Evolutionary conservation across 352 stramenopile genomes (phyloP), one percentile per base, ranked within the genome.

Genomic region (Phytophthora vignae): DNA sequence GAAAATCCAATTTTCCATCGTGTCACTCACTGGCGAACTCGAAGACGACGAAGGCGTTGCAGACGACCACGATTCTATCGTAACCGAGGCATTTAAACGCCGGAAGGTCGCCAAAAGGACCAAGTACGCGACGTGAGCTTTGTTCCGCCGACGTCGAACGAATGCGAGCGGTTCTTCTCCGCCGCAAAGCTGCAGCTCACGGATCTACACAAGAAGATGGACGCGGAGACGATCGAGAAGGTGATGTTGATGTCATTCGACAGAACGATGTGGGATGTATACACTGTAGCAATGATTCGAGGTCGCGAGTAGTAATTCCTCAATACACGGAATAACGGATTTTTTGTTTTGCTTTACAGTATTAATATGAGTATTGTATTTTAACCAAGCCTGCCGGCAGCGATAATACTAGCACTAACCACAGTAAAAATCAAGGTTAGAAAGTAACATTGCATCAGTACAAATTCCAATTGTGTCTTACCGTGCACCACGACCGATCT

Each of bases 151-250:
- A 53, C 46, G 17, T 53, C 46, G 7, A 53, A 53, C 17, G 17
- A 53, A 11, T 53, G n/a, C n/a, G 46, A 53, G 46, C 6, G 46
- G 19, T 53, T 53, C 17, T 53, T 53, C 17, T 53, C 46, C 19
- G 2, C 7, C 17, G 15, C 46, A 6, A 53, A 53, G 46, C 46
- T 53, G n/a, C 11, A 21, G 5, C 17, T 27, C 17, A 53, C 46
- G 46, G 46, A 53, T 12, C 17, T 53, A 12, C 46, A n/a, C 17
- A 53, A 27, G 17, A 53, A n/a, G 7, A 53, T 53, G 46, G 19
- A 53, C 10, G n/a, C 17, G 1, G 17, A 53, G 7, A 27, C 22
- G 21, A 17, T 36, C 21, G 49, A 55, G 22, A 12, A 17, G 21
- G 9, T 53, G 5, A 27, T 53, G 46, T 11, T 53, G 12, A 17